Conservation (phyloP, 495 filamentous ascomycete species). For the Platismatia glauca region DNA sequence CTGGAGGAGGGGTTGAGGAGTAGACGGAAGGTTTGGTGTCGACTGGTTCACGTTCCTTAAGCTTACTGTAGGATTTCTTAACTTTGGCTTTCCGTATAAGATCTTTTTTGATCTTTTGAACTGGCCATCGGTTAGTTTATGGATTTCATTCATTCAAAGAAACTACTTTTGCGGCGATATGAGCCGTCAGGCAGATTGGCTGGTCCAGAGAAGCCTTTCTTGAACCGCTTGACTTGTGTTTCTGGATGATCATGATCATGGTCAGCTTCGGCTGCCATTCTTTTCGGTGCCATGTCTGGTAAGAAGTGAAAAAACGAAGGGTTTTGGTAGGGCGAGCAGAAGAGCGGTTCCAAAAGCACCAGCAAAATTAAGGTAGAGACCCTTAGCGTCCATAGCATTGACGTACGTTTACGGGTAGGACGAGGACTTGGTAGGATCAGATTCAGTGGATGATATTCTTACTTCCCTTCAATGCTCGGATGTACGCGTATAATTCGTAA, state of each 20-base stretch:
- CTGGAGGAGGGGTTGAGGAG: constrained; percentile 5
- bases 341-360: background rate
- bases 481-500: no score
- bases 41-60: constrained; percentile 53
- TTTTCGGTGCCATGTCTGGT: constrained; percentile 16
- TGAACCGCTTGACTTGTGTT: constrained; percentile 37
- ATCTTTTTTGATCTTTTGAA: constrained; percentile 82
- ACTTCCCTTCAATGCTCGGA: no score
- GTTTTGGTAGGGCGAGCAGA: background rate
- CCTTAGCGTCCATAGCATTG: no score
- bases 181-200: constrained; percentile 89
- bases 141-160: background rate
- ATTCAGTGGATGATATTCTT: no score
- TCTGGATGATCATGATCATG: background rate
- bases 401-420: no score
- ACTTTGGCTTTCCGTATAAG: constrained; percentile 91
- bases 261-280: background rate
- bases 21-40: constrained; percentile 18
- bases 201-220: constrained; percentile 68
- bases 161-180: constrained; percentile 76
- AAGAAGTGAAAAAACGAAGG: background rate
- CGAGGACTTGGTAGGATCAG: no score
- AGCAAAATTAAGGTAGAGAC: no score
- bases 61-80: constrained; percentile 85
- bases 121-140: constrained; percentile 35